A percentile compares a stretch with the other conserved stretches of the same genome.
phyloP scores from a whole-genome alignment of 1,284 basidiomycete genomes.

The Ustilago sp. region DNA sequence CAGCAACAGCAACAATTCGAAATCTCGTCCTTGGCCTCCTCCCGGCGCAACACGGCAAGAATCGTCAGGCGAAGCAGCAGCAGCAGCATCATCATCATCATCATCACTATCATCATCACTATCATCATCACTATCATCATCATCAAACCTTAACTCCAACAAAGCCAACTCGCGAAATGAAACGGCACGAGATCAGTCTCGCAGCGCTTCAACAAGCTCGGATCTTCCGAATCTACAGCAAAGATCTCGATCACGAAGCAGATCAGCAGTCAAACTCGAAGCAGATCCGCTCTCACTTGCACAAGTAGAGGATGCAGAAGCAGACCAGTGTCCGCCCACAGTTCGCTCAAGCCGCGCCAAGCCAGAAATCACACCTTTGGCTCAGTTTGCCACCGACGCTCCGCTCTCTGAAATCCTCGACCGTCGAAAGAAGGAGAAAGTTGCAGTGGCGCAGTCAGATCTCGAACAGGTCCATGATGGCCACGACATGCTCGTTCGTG shows the following conservation, averaged over 20 bases:
- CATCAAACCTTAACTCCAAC: conserved; percentile 9
- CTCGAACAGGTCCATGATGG: conserved; percentile 53
- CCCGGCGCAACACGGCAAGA: conserved; percentile 15
- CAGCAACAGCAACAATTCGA: conserved; percentile 13
- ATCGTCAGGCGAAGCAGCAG: background rate
- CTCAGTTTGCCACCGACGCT: conserved; percentile 17
- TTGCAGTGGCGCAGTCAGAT: conserved; percentile 38
- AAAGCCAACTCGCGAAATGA: conserved; percentile 27
- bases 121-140: background rate
- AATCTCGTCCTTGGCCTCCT: conserved; percentile 9
- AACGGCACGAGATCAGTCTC: conserved; percentile 6
- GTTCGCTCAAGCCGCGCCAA: conserved; percentile 5
- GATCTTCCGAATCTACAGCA: conserved; percentile 1
- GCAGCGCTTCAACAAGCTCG: conserved; percentile 13
- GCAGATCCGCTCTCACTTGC: background rate
- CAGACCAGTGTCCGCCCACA: conserved; percentile 4
- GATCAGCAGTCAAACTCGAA: conserved; percentile 25
- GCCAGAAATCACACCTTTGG: conserved; percentile 37
- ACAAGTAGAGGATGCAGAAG: conserved; percentile 9
- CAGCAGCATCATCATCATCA: background rate
- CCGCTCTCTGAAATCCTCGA: conserved; percentile 39
- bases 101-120: background rate
- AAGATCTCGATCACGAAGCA: conserved; percentile 38
- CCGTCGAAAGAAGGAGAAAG: conserved; percentile 31
- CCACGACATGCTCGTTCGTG: conserved; percentile 62